Evolutionary conservation across 2,329 filamentous ascomycete species (phyloP), one percentile per base, ranked within the genome.

Genomic region (Davidsoniella australis): DNA sequence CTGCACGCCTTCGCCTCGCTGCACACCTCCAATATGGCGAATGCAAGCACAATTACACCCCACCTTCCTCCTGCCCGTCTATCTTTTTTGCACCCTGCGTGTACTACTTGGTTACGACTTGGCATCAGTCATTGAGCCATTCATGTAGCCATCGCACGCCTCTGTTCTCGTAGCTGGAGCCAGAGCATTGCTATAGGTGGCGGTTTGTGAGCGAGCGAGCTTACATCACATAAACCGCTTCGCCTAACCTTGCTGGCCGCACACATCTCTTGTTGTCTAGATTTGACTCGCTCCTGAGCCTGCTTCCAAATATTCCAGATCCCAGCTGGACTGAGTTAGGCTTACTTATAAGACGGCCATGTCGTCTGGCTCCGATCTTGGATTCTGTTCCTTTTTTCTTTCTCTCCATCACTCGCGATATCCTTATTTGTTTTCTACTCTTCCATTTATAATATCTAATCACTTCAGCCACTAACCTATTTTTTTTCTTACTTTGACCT

Each of bases 91-190:
- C 18, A 20, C 24, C 53, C 44, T 41, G 43, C 53, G 14, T 45
- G 20, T 45, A 29, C 33, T n/a, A 33, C 23, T 18, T 41, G 7
- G 18, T 14, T 45, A 29, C 33, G 5, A 33, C 23, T 18, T 41
- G 7, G 18, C 9, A 40, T 40, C 38, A 40, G 14, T 14, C 7
- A 40, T 16, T 20, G 12, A 38, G 10, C 36, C 36, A 38, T 38
- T 12, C 36, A 38, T 54, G 50, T 46, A 45, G 14, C n/a, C n/a
- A n/a, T 29, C 23, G 23, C 16, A 41, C n/a, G 48, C 17, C 46
- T 49, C 24, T 43, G 37, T 18, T 24, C 40, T n/a, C 40, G 12
- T 18, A 23, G 17, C 40, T 42, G 17, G 23, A 42, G 17, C 40
- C 18, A 10, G 23, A 42, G 23, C 23, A 3, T 10, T 29, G 26